Percentiles rank a stretch among this genome's conserved stretches.
phyloP scores from a whole-genome alignment of 192 early-diverging fungal species.

The Backusella westeae region DNA sequence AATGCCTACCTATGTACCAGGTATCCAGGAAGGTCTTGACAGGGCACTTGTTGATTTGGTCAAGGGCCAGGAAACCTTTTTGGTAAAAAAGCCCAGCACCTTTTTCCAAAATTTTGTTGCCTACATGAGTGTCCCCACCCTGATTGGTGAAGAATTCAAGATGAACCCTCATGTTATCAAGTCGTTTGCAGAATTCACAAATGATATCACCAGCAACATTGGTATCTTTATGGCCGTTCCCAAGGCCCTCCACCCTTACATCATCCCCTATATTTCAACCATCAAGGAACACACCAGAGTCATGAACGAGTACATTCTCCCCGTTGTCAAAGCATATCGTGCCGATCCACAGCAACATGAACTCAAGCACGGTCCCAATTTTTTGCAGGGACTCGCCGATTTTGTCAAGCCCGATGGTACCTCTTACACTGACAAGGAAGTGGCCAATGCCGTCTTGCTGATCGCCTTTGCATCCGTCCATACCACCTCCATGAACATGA shows the following conservation, averaged over 20 bases:
- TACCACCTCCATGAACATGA: conserved; percentile 15
- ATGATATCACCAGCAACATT: conserved; percentile 21
- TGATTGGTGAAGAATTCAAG: conserved; percentile 22
- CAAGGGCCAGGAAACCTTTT: neutral
- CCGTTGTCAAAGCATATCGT: neutral
- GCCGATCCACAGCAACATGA: neutral
- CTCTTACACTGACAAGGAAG: conserved; percentile 7
- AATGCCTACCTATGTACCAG: conserved; percentile 5
- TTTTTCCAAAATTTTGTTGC: conserved; percentile 27
- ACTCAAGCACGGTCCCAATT: neutral
- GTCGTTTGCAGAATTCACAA: conserved; percentile 26
- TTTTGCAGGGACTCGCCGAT: conserved; percentile 23
- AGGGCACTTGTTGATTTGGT: neutral
- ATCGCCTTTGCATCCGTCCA: conserved; percentile 31
- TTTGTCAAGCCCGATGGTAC: conserved; percentile 16
- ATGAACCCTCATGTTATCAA: conserved; percentile 18
- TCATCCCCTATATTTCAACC: conserved; percentile 17
- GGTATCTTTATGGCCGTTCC: conserved; percentile 19
- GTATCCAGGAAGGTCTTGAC: conserved; percentile 10
- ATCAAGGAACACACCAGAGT: conserved; percentile 4
- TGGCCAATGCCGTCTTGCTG: conserved; percentile 17
- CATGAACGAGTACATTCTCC: conserved; percentile 9
- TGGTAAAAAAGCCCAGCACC: neutral
- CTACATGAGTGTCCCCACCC: conserved; percentile 26
- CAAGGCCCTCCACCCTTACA: conserved; percentile 2